Evolutionary conservation across 495 filamentous ascomycete genomes (phyloP), one percentile per base, ranked within the genome.

Genomic region (Baudoinia panamericana): DNA sequence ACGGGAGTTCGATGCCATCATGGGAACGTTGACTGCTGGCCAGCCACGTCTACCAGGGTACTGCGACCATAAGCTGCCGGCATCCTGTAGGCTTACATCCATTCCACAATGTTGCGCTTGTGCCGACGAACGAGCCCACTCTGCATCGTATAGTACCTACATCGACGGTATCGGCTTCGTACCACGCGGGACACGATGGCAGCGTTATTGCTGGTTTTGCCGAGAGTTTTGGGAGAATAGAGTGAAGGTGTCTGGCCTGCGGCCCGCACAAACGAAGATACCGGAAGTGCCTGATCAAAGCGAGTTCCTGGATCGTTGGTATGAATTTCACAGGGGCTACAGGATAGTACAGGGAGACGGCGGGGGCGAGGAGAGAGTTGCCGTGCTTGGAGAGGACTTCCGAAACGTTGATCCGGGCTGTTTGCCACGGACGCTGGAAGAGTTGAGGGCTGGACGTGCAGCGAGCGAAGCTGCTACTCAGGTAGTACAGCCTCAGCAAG

Each of bases 191-290:
- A 64, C 54, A 12, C 42, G 63, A 45, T 65, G 63, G 63, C 56
- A 67, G 41, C 42, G 55, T 20, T 67, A 67, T 39, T 67, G 63
- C 47, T 65, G 61, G 60, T 63, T 59, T 50, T 67, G 63, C 39
- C 62, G 62, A 53, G 63, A 63, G 27, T 67, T 67, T 53, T 67
- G 63, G 63, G 51, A 54, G 36, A 60, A 59, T 30, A 41, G 63
- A 17, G 50, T 65, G 2, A 48, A 34, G 1, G 48, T 46, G 7
- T 53, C 51, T 7, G 52, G 60, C 23, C 30, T 63, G 18, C 26
- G 41, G 20, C 34, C 54, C 1, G 43, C 36, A 4, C 50, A 57
- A 28, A 61, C 61, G 8, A 50, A 56, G 36, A 60, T 67, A 25
- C 63, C 63, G 20, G 41, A 56, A 12, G 33, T 53, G 12, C 63